Evolutionary conservation across 805 yeast species (phyloP).

Genomic region (Kazachstania viticola): DNA sequence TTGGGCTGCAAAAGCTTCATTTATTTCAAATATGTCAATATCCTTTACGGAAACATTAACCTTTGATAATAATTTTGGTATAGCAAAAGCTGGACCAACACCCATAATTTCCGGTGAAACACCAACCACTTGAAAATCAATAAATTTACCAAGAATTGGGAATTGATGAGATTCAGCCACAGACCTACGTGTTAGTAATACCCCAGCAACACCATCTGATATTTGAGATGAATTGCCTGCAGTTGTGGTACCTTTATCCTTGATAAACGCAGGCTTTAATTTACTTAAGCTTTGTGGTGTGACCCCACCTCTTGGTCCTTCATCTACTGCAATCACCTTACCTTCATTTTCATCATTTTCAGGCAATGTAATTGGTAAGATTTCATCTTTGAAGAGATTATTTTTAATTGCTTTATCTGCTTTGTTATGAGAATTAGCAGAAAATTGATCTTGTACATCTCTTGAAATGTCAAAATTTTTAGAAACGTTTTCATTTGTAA

Average conservation of each 20-base stretch:
- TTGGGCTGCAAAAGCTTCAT: slow-evolving; percentile 96
- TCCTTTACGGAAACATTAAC: slow-evolving; percentile 51
- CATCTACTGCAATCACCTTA: slow-evolving; percentile 50
- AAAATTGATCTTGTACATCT: slow-evolving; percentile 72
- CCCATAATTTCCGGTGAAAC: slow-evolving; percentile 98
- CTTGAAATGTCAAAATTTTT: slow-evolving; percentile 52
- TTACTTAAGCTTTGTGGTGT: slow-evolving; percentile 65
- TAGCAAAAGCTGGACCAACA: slow-evolving; percentile 92
- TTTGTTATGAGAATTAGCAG: slow-evolving; percentile 75
- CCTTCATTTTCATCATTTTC: too few species aligned
- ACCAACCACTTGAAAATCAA: slow-evolving; percentile 73
- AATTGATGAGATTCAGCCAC: slow-evolving; percentile 65
- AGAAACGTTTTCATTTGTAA: slow-evolving; percentile 88
- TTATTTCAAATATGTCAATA: slow-evolving; percentile 70
- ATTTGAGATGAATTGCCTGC: slow-evolving; percentile 97
- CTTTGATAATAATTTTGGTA: slow-evolving; percentile 67
- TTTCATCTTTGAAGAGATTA: slow-evolving; percentile 82
- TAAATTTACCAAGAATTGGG: slow-evolving; percentile 68
- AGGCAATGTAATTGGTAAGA: slow-evolving; percentile 65
- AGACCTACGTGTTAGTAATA: slow-evolving; percentile 72
- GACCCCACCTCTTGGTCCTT: slow-evolving; percentile 84
- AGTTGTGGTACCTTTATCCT: slow-evolving; percentile 67
- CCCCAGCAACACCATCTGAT: slow-evolving; percentile 92
- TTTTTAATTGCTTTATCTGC: slow-evolving; percentile 62
- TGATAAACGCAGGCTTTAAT: slow-evolving; percentile 76